Evolutionary conservation across 139 green algal species (phyloP), one percentile per base, ranked within the genome.

Genomic region (Picochlorum sp.): DNA sequence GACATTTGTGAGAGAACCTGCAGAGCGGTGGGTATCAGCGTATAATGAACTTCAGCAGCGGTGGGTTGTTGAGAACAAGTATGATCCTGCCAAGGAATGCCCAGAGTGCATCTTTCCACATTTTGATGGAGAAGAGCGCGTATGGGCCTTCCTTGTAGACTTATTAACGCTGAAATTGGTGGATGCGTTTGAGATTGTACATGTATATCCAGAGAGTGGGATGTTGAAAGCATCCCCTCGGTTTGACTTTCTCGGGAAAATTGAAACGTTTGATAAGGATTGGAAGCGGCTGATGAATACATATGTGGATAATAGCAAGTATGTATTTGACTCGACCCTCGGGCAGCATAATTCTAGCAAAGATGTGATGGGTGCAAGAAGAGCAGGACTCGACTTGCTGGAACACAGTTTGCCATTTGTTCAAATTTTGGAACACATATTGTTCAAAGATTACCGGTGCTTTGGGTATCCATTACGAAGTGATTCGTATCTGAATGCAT

Each of bases 241-340:
- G 2, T 16, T 59, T 34, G 21, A 59, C 10, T 59, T 59, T 34
- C 5, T 59, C 0, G 51, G 51, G 5, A 18, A 16, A 31, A 15
- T 59, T 38, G 51, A 59, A 31, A 59, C 23, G 0, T 38, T 59
- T 30, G 51, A 30, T n/a, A 34, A 59, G 51, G 51, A 59, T 34
- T 59, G 51, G 51, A 59, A 59, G 34, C 13, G 20, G 11, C 20
- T 59, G 51, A 20, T 38, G n/a, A 9, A 34, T 30, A 20, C 30
- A n/a, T 31, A 34, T 23, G 15, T 59, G 23, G n/a, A 59, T 30
- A 30, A 21, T 26, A 10, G 18, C 6, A 20, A 21, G 7, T 54
- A 54, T 6, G 0, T 21, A 20, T 54, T 20, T 20, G 47, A 54
- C n/a, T 21, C 47, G n/a, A 26, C 47, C n/a, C 47, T 54, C 6